phyloP scores from a whole-genome alignment of 2,329 filamentous ascomycete species.

The Septoria petroselini region DNA sequence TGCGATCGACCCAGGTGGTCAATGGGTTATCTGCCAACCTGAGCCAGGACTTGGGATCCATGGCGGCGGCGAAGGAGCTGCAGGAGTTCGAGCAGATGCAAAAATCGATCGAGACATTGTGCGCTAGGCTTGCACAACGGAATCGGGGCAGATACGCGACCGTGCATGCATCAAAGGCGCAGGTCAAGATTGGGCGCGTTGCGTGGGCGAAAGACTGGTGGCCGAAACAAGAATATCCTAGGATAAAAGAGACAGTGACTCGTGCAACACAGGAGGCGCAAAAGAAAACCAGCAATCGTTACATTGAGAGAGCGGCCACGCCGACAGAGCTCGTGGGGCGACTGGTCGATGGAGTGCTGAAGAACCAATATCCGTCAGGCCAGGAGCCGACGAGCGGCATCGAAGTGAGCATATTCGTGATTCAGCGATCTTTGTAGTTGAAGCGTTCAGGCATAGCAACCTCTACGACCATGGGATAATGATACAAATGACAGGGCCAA shows the following conservation, averaged over 20 bases:
- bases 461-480: not conserved
- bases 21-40: conserved; percentile 58
- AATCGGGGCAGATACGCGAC: conserved; percentile 22
- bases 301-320: conserved; percentile 37
- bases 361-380: conserved; percentile 47
- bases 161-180: conserved; percentile 51
- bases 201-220: conserved; percentile 62
- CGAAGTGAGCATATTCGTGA: conserved; percentile 50
- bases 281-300: conserved; percentile 38
- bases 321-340: conserved; percentile 57
- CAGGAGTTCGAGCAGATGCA: conserved; percentile 50
- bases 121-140: conserved; percentile 29
- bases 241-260: conserved; percentile 53
- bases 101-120: conserved; percentile 28
- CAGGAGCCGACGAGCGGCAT: conserved; percentile 46
- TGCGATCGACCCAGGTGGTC: conserved; percentile 58
- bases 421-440: conserved; percentile 34
- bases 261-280: conserved; percentile 46
- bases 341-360: conserved; percentile 57
- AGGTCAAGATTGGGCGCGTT: conserved; percentile 50
- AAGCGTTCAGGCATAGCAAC: conserved; percentile 21
- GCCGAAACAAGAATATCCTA: conserved; percentile 61
- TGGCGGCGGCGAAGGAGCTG: conserved; percentile 54
- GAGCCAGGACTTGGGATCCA: conserved; percentile 52
- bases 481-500: conserved; percentile 1